Evolutionary conservation across 768 basidiomycete genomes (phyloP).

Genomic region (Lactarius evosmus): DNA sequence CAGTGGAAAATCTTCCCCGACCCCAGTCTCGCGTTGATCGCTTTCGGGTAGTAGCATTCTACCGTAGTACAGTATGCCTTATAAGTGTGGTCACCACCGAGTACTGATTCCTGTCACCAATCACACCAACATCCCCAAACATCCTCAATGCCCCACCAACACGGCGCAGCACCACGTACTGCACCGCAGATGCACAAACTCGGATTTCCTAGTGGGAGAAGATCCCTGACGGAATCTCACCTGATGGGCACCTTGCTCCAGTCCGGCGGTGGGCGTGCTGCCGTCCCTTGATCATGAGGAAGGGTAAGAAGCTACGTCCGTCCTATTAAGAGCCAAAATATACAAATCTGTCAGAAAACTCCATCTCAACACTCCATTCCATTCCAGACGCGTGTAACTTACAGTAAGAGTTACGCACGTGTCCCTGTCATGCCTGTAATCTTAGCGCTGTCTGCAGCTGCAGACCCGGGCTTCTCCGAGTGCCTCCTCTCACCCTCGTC

Average conservation of each 20-base stretch:
- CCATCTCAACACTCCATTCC: background rate
- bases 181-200: background rate
- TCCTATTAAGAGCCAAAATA: background rate
- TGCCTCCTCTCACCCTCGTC: too few relatives aligned
- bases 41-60: background rate
- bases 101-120: too few relatives aligned
- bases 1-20: background rate
- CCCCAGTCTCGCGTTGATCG: background rate
- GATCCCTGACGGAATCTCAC: background rate
- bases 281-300: background rate
- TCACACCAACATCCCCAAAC: background rate
- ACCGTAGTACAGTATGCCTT: too few relatives aligned
- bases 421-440: background rate
- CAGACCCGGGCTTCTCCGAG: background rate
- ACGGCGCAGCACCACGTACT: background rate
- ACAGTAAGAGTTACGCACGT: background rate
- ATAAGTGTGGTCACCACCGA: too few relatives aligned
- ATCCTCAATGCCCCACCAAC: background rate
- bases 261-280: background rate
- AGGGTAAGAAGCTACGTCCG: background rate
- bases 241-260: background rate
- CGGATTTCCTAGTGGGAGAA: background rate
- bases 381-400: background rate
- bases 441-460: background rate
- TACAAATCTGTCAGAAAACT: background rate